phyloP scores from a whole-genome alignment of 768 basidiomycete genomes.

The Tylopilus sp. region DNA sequence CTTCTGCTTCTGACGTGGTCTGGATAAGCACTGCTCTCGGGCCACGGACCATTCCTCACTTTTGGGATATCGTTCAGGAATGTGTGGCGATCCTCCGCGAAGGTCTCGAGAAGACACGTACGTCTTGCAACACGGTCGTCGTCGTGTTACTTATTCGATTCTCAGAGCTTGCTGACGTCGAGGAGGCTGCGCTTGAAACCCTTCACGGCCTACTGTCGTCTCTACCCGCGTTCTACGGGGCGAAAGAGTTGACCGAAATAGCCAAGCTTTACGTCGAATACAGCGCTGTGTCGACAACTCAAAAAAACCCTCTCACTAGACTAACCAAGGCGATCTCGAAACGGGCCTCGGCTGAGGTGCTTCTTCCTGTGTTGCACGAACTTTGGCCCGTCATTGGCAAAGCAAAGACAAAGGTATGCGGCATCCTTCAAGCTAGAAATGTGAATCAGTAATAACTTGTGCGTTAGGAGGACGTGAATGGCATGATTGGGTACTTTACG shows the following conservation, averaged over 20 bases:
- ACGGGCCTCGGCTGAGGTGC: conserved; percentile 59
- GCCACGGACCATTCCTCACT: conserved; percentile 84
- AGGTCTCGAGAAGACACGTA: conserved; percentile 28
- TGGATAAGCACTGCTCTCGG: conserved; percentile 64
- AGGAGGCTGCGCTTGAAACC: conserved; percentile 40
- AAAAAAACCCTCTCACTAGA: conserved; percentile 31
- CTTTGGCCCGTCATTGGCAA: conserved; percentile 47
- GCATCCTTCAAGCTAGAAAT: no score
- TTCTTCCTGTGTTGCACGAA: conserved; percentile 62
- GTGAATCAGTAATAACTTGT: background rate
- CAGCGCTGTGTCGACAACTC: conserved; percentile 8
- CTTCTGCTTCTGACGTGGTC: conserved; percentile 6
- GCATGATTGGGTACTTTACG: conserved; percentile 53
- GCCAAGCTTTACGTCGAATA: conserved; percentile 56
- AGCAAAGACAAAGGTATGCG: conserved; percentile 37
- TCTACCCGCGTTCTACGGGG: conserved; percentile 82
- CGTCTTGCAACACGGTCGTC: conserved; percentile 24
- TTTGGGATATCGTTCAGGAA: conserved; percentile 65
- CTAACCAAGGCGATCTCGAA: conserved; percentile 69
- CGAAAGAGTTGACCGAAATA: conserved; percentile 53
- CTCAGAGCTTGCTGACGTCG: conserved; percentile 33
- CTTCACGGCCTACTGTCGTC: conserved; percentile 68
- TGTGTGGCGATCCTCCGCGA: conserved; percentile 49
- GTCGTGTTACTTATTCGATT: background rate
- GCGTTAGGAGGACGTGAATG: conserved; percentile 23